Conservation (phyloP, 163 green algal genomes). For the Scenedesmus sp. region DNA sequence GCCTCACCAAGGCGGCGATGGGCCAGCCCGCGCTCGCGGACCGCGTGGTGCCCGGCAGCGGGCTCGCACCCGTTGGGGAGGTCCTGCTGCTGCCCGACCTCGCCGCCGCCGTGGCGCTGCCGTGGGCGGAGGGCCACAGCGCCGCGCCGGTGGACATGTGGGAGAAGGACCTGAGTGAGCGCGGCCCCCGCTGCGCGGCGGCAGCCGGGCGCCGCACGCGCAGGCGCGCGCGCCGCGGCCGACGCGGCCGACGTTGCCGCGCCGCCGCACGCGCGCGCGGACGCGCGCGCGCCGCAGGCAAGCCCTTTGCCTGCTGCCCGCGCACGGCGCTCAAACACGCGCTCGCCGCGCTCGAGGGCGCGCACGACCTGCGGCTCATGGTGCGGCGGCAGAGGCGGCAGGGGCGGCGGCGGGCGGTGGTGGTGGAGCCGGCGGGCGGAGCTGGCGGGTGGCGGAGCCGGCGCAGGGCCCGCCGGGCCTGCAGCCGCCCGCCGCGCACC, state of each 20-base stretch:
- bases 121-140: conserved; percentile 51
- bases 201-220: no score
- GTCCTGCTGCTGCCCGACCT: conserved; percentile 54
- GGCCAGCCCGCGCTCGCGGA: conserved; percentile 44
- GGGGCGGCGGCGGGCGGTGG: no score
- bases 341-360: conserved; percentile 33
- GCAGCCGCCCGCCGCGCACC: no score
- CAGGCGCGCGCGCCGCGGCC: neutral
- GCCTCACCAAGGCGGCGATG: conserved; percentile 44
- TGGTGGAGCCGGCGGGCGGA: no score
- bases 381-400: no score
- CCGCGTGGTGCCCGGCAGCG: conserved; percentile 6
- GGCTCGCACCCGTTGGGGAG: conserved; percentile 42
- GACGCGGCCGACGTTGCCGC: no score
- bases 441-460: no score
- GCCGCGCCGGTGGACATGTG: conserved; percentile 41
- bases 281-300: no score
- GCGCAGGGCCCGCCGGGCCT: no score
- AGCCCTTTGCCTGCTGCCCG: conserved; percentile 56
- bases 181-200: no score
- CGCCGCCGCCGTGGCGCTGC: conserved; percentile 17
- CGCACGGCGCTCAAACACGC: conserved; percentile 51
- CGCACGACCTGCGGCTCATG: conserved; percentile 48
- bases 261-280: no score
- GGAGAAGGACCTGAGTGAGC: conserved; percentile 28